phyloP scores from a whole-genome alignment of 208 protist species.

The Trypanosoma congolense region DNA sequence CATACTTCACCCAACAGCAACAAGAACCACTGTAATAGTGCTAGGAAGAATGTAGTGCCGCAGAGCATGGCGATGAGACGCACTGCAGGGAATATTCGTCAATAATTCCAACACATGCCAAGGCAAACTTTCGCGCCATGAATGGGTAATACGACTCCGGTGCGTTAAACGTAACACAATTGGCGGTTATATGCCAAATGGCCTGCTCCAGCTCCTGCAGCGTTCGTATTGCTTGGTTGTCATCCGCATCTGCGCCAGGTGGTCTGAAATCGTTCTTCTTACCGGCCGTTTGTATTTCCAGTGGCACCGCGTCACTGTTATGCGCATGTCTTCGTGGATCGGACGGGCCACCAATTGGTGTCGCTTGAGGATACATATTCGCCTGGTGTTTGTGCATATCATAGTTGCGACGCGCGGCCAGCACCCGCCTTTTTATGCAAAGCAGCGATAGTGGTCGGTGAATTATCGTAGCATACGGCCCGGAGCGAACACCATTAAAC shows the following conservation, averaged over 20 bases:
- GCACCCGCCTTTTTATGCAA: conserved; percentile 47
- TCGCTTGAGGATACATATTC: neutral
- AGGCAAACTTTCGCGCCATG: conserved; percentile 56
- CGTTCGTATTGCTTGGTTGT: conserved; percentile 24
- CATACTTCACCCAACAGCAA: neutral
- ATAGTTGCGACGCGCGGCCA: conserved; percentile 50
- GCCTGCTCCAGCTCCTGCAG: conserved; percentile 65
- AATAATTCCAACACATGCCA: conserved; percentile 46
- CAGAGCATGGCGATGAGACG: conserved; percentile 3
- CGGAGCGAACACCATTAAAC: conserved; percentile 68
- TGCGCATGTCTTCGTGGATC: conserved; percentile 10
- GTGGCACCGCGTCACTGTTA: neutral
- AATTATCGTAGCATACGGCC: conserved; percentile 56
- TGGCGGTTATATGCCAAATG: conserved; percentile 74
- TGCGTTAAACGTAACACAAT: conserved; percentile 83
- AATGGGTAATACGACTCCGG: conserved; percentile 70
- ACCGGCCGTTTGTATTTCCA: neutral
- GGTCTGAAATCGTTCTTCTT: neutral
- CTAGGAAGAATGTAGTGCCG: neutral
- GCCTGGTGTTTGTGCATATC: conserved; percentile 21
- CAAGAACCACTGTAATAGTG: neutral
- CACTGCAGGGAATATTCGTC: conserved; percentile 59
- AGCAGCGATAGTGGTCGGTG: conserved; percentile 45
- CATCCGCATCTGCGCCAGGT: conserved; percentile 1
- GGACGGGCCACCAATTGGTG: conserved; percentile 8